Base-by-base conservation (phyloP, 176 grass and related monocot genomes). In the Eragrostis curvula region DNA sequence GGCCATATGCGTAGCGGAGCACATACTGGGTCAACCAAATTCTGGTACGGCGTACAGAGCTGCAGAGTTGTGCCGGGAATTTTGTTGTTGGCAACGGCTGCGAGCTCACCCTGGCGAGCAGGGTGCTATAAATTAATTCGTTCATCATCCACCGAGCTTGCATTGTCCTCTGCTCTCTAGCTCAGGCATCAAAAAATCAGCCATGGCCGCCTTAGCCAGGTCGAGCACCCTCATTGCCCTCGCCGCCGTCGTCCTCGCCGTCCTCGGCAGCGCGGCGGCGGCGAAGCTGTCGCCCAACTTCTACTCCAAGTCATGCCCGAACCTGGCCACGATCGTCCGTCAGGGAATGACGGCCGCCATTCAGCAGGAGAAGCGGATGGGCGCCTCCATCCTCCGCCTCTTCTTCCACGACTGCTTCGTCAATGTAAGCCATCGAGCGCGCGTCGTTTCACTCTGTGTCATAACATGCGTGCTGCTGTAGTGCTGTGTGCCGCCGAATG, bases 381-480 rank as follows among this genome's bases (percentile, higher is more conserved):
- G 79, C 9, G 94, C 94, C 0, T 94, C 90, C 25, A 92, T 97
- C 28, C 85, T 97, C 51, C 87, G 95, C 43, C 55, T 97, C n/a
- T 88, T 89, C 79, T 97, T 94, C 85, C 95, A 97, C 74, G 95
- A 97, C 66, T 97, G 95, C 80, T 97, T 97, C 64, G 90, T 90
- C 67, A 91, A 97, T 84, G 95, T 97, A 36, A 67, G 32, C 64
- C 9, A 24, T 0, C 78, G 78, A n/a, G n/a, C n/a, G n/a, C n/a
- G n/a, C n/a, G n/a, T n/a, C n/a, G n/a, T n/a, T n/a, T n/a, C n/a
- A n/a, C n/a, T n/a, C n/a, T n/a, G n/a, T n/a, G n/a, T n/a, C n/a
- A n/a, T n/a, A n/a, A n/a, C n/a, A n/a, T n/a, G n/a, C n/a, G n/a
- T n/a, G n/a, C n/a, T n/a, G n/a, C n/a, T n/a, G n/a, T n/a, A n/a